phyloP scores from a whole-genome alignment of 2,329 filamentous ascomycete species.

The Fusarium drepaniforme region DNA sequence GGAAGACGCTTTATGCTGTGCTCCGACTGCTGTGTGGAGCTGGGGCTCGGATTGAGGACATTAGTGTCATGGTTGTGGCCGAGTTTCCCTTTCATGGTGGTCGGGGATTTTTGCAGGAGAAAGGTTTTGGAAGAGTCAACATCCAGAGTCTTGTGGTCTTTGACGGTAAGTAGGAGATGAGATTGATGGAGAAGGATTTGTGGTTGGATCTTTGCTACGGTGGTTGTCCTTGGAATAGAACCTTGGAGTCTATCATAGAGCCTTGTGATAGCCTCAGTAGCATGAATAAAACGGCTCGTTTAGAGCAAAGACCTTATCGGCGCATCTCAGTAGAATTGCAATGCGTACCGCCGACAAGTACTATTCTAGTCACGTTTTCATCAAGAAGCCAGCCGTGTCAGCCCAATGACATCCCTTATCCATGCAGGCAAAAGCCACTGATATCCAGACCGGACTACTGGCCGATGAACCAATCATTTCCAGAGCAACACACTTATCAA shows the following conservation, averaged over 20 bases:
- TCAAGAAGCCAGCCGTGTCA: background rate
- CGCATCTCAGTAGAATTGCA: background rate
- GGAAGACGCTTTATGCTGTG: conserved; percentile 67
- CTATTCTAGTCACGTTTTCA: background rate
- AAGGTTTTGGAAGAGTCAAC: conserved; percentile 62
- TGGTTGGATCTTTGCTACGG: background rate
- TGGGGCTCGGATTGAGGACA: conserved; percentile 54
- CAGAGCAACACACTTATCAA: background rate
- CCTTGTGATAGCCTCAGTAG: background rate
- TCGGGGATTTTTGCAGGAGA: conserved; percentile 56
- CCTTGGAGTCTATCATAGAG: background rate
- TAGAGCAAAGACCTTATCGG: background rate
- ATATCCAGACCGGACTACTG: background rate
- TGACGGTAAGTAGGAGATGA: conserved; percentile 33
- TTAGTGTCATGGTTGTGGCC: conserved; percentile 65
- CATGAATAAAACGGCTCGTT: background rate
- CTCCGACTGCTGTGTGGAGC: conserved; percentile 60
- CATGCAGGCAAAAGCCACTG: background rate
- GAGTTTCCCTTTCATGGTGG: conserved; percentile 67
- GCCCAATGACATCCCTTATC: background rate
- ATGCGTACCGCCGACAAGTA: background rate
- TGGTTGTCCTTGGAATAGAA: background rate
- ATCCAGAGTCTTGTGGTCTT: conserved; percentile 66
- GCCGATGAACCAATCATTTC: background rate
- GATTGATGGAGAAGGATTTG: background rate